Base-by-base conservation (phyloP, 148 eudicot species). In the Chenopodium quinoa region DNA sequence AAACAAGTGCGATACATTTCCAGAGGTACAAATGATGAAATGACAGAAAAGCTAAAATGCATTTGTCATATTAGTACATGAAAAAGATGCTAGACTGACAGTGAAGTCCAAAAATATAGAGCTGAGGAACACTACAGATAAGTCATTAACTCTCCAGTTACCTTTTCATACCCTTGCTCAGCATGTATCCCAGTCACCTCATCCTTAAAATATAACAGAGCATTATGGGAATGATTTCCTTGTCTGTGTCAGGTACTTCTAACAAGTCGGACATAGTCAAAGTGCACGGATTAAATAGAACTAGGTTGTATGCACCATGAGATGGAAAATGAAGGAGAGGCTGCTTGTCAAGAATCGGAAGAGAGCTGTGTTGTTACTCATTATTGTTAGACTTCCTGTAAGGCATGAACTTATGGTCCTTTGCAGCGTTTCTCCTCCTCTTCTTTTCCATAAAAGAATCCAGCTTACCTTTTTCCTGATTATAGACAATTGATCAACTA, bases 371-470 rank as follows among this genome's bases (percentile, higher is more conserved):
- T 50, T 50, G 54, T 68, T 80, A 84, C 69, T 81, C 79, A 25
- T 89, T 86, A 17, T 76, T 82, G 70, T 76, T 68, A 10, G 92
- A 75, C 54, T 94, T 89, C 77, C 93, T 89, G 81, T 95, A 95
- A 46, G 99, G 98, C 88, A 95, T 86, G 87, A 83, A 93, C 78
- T 89, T 90, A 78, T 89, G 97, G 81, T 95, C 97, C 85, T 93
- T 95, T 10, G 98, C 84, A 65, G 97, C 95, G 76, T 91, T 92
- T 87, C 90, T 92, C 85, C 73, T 87, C 76, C 97, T 87, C 84
- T 85, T 89, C 80, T 92, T 93, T 86, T 93, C 93, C 2, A 93
- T 80, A 76, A 79, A 93, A 4, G 95, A 76, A 81, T 92, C 95
- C 7, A 95, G 89, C 85, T 95, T 92, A 66, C 99, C 97, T 78